Base-by-base conservation (phyloP, 2,329 filamentous ascomycete genomes). In the Aspergillus spinulosporus region DNA sequence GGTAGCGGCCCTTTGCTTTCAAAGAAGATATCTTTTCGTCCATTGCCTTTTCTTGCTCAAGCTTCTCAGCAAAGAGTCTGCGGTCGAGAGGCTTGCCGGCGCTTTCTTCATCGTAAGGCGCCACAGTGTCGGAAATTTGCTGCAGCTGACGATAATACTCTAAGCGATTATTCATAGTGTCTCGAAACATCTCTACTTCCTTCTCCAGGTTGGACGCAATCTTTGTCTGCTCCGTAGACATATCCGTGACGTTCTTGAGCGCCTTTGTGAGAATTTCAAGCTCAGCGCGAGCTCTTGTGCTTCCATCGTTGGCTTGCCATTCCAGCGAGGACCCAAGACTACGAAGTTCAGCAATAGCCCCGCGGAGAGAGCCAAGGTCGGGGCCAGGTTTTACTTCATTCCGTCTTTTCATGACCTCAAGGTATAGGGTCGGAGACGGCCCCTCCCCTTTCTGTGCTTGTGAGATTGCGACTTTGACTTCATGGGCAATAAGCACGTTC, bases 61-160 rank as follows among this genome's bases (percentile, higher is more conserved):
- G 63, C 5, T 78, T 74, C 0, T 69, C 65, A 6, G 70, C 63
- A 37, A 80, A 78, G 15, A 84, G 75, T 5, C 64, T 66, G 8
- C 76, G 70, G 43, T 88, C 82, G 8, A 87, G 76, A 2, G 77
- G 78, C 9, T 83, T 77, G 21, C 86, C 81, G 21, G 83, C 75
- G 49, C 80, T 78, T 29, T 72, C 70, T 9, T 88, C 86, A 55
- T 91, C 87, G 54, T 89, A 89, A 1, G 88, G 87, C 4, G 84
- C 82, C 0, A 97, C 90, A 14, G 85, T 90, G 68, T 97, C 93
- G 0, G 92, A 97, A n/a, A 97, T 86, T 28, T 85, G 83, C 68
- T 97, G 94, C 8, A 97, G 80, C 67, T 97, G 92, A 4, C 88
- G 86, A 69, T 97, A 97, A 69, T 92, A 97, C 56, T 94, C 91